A percentile compares a stretch with the other conserved stretches of the same genome.
phyloP scores from a whole-genome alignment of 1,139 yeast genomes.

The Hemisphaericaspora subhashii region DNA sequence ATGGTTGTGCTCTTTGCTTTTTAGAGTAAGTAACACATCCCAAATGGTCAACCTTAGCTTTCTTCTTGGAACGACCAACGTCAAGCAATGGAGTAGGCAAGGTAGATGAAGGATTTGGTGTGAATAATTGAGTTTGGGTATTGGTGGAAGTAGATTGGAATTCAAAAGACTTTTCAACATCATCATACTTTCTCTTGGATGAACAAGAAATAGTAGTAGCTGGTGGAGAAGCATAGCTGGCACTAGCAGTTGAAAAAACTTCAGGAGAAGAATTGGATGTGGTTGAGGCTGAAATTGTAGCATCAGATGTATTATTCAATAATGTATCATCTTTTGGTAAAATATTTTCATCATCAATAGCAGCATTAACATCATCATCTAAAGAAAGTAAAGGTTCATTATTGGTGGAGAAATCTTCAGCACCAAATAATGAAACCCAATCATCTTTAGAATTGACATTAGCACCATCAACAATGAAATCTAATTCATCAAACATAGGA shows the following conservation, averaged over 20 bases:
- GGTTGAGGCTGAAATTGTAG: conserved; percentile 15
- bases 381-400: conserved; percentile 13
- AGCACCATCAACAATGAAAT: conserved; percentile 45
- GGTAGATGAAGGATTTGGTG: conserved; percentile 37
- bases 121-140: conserved; percentile 25
- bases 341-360: conserved; percentile 11
- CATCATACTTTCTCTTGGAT: conserved; percentile 28
- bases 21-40: conserved; percentile 67
- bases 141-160: conserved; percentile 14
- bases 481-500: conserved; percentile 67
- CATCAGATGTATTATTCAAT: conserved; percentile 14
- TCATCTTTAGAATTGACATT: conserved; percentile 48
- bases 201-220: conserved; percentile 2
- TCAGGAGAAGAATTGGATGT: conserved; percentile 11
- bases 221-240: conserved; percentile 1
- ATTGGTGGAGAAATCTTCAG: conserved; percentile 21
- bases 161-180: conserved; percentile 30
- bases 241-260: conserved; percentile 8
- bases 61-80: conserved; percentile 17
- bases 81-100: conserved; percentile 34
- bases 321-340: conserved; percentile 22
- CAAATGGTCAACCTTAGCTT: conserved; percentile 48
- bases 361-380: conserved; percentile 7
- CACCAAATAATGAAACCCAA: conserved; percentile 67
- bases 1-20: conserved; percentile 58